Percentiles rank a stretch among this genome's conserved stretches.
phyloP scores from a whole-genome alignment of 2,329 filamentous ascomycete genomes.

The Cladosporium sp. region DNA sequence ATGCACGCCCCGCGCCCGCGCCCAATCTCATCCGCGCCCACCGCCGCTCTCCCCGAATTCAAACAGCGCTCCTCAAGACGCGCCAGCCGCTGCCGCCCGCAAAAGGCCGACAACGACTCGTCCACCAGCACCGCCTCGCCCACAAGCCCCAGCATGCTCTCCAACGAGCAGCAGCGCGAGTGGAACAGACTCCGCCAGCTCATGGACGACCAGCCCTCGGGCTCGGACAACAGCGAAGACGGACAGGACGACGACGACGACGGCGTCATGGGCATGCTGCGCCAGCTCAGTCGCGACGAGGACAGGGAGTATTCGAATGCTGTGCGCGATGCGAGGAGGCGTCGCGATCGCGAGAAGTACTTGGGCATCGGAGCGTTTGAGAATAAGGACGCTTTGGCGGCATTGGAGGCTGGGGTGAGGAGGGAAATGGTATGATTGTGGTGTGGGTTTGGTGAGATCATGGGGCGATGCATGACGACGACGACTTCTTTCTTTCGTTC shows the following conservation, averaged over 20 bases:
- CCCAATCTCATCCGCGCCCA: background rate
- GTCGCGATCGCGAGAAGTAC: background rate
- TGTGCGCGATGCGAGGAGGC: background rate
- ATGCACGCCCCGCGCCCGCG: slow-evolving; percentile 1
- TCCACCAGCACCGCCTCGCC: background rate
- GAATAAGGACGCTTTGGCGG: slow-evolving; percentile 4
- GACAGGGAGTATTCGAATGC: background rate
- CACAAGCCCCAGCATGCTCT: background rate
- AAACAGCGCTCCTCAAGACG: background rate
- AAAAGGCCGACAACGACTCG: background rate
- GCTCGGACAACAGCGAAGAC: background rate
- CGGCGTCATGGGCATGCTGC: slow-evolving; percentile 16
- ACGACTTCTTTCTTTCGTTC: background rate
- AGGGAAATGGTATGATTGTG: background rate
- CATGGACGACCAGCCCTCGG: background rate
- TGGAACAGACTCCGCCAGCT: slow-evolving; percentile 10
- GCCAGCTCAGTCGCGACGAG: slow-evolving; percentile 7
- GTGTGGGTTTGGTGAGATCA: background rate
- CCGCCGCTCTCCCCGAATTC: background rate
- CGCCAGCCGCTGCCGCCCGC: slow-evolving; percentile 10
- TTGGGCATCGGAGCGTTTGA: background rate
- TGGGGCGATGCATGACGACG: background rate
- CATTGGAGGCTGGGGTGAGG: background rate
- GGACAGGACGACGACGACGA: slow-evolving; percentile 1
- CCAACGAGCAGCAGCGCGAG: slow-evolving; percentile 8